These are phyloP conservation scores for Chamaecrista fasciculata DNA, from an alignment of 306 rosid species.

Conservation along the genomic window DNA sequence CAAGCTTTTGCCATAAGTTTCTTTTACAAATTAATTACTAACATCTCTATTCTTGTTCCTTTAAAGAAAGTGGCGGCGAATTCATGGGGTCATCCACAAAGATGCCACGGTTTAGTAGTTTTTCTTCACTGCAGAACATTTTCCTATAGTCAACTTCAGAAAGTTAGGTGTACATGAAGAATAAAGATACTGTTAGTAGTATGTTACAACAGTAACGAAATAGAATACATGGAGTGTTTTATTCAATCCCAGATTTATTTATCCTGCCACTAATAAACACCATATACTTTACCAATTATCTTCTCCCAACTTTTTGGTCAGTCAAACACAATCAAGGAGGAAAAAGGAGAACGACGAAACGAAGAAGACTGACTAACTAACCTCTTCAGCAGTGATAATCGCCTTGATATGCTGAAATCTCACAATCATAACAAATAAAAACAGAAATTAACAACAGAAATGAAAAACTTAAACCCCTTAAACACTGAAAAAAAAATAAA, in stretches of 20 bases:
- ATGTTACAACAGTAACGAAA: background rate
- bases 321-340: background rate
- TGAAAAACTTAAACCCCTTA: background rate
- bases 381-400: conserved; percentile 96
- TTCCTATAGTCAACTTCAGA: background rate
- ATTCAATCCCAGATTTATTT: background rate
- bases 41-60: background rate
- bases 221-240: background rate
- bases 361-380: conserved; percentile 38
- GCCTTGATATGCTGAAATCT: conserved; percentile 88
- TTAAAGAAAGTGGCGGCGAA: background rate
- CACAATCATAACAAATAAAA: conserved; percentile 19
- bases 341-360: background rate
- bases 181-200: background rate
- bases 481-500: background rate
- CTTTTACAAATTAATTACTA: background rate
- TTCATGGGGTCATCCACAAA: background rate
- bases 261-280: background rate
- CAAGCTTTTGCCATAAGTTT: background rate
- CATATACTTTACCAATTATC: background rate
- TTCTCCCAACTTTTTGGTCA: background rate
- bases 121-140: background rate
- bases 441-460: background rate
- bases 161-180: background rate
- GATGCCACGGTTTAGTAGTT: background rate